Percentiles rank a stretch among this genome's conserved stretches.
These are phyloP conservation scores for Lipomyces orientalis DNA, from an alignment of 805 yeast genomes.

Conservation along the genomic window DNA sequence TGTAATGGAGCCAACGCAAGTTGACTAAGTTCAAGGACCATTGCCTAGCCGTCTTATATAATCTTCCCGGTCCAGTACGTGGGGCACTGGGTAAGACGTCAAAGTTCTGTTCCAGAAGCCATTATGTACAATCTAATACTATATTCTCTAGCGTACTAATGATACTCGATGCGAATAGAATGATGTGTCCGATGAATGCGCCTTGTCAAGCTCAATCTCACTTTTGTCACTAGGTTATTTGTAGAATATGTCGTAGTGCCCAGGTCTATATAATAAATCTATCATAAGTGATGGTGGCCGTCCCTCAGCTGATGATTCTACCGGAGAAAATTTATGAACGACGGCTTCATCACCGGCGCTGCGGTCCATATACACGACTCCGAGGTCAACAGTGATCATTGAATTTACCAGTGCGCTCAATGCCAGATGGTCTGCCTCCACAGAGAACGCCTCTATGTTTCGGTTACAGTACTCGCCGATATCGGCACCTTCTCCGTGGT, in stretches of 20 bases:
- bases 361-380: slow-evolving; percentile 38
- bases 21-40: too few relatives aligned
- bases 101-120: background rate
- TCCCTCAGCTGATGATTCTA: slow-evolving; percentile 1
- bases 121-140: background rate
- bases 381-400: slow-evolving; percentile 28
- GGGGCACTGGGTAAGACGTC: too few relatives aligned
- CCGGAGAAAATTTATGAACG: slow-evolving; percentile 31
- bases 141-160: background rate
- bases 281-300: slow-evolving; percentile 15
- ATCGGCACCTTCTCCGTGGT: slow-evolving; percentile 33
- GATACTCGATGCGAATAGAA: slow-evolving; percentile 2
- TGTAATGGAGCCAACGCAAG: too few relatives aligned
- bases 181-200: background rate
- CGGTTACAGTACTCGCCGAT: slow-evolving; percentile 37
- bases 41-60: too few relatives aligned
- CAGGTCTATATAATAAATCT: slow-evolving; percentile 38
- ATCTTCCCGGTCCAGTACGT: too few relatives aligned
- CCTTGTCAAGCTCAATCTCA: background rate
- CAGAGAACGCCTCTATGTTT: slow-evolving; percentile 38
- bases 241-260: slow-evolving; percentile 39
- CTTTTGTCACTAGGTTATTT: slow-evolving; percentile 5
- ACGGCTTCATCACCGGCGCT: slow-evolving; percentile 32
- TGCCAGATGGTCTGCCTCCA: slow-evolving; percentile 40
- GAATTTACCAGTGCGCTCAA: slow-evolving; percentile 39